Conservation (phyloP, 371 early-diverging fungal genomes). For the Mortierella sp. region DNA sequence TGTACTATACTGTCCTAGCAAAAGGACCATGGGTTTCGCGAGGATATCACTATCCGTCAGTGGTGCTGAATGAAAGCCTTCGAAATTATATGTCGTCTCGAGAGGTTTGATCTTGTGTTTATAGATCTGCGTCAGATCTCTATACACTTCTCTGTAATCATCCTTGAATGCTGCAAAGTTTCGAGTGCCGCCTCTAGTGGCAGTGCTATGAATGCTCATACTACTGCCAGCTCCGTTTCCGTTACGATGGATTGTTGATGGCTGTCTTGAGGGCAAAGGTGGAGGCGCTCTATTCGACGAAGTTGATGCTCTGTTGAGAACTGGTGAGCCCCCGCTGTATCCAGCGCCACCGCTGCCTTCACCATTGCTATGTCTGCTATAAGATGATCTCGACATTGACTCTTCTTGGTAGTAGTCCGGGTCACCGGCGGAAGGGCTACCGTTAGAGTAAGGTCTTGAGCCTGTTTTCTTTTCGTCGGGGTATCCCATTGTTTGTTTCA, state of each 20-base stretch:
- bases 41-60: constrained; percentile 84
- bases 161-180: constrained; percentile 21
- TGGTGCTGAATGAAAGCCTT: constrained; percentile 83
- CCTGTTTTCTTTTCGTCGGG: constrained; percentile 25
- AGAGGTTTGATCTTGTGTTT: constrained; percentile 78
- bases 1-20: constrained; percentile 89
- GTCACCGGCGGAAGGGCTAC: not conserved
- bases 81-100: constrained; percentile 83
- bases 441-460: constrained; percentile 9
- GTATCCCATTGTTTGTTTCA: constrained; percentile 26
- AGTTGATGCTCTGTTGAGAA: constrained; percentile 6
- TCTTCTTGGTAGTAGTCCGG: constrained; percentile 14
- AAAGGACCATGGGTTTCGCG: constrained; percentile 88
- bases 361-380: constrained; percentile 8
- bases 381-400: constrained; percentile 38
- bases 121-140: constrained; percentile 76
- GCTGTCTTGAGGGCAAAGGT: constrained; percentile 25
- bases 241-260: constrained; percentile 20
- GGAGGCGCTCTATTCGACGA: constrained; percentile 16
- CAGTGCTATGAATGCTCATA: not conserved
- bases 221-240: not conserved
- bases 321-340: constrained; percentile 11
- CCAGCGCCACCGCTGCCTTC: constrained; percentile 5
- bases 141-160: constrained; percentile 72
- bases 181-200: not conserved